Percentiles rank a stretch among this genome's conserved stretches.
Evolutionary conservation across 176 grass and related monocot genomes (phyloP).

Genomic region (Aegilops longissima): DNA sequence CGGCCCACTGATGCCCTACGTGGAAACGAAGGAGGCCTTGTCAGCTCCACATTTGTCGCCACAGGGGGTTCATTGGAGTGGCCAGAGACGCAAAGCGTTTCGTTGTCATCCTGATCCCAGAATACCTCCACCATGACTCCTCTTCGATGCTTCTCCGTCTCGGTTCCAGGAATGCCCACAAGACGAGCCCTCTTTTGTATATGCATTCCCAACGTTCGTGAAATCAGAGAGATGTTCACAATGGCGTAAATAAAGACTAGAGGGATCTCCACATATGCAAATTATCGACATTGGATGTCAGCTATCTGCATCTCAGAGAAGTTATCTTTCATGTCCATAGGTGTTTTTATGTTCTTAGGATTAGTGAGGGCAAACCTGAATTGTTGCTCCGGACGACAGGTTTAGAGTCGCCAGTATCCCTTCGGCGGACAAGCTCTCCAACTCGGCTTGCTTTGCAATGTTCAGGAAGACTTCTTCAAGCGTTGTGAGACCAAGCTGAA

Average conservation of each 20-base stretch:
- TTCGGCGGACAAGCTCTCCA: no score
- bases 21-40: conserved; percentile 34
- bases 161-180: conserved; percentile 86
- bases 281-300: not conserved
- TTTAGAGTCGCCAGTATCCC: no score
- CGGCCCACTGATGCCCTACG: conserved; percentile 41
- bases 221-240: conserved; percentile 8
- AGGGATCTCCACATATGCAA: not conserved
- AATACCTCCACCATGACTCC: conserved; percentile 91
- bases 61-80: conserved; percentile 64
- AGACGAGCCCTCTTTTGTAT: conserved; percentile 79
- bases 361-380: no score
- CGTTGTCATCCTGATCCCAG: conserved; percentile 87
- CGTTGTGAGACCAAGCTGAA: no score
- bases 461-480: no score
- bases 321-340: not conserved
- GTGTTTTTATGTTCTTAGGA: not conserved
- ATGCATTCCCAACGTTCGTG: conserved; percentile 38
- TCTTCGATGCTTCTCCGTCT: conserved; percentile 69
- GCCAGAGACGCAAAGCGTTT: conserved; percentile 76
- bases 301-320: conserved; percentile 12
- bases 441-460: no score
- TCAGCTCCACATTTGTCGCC: conserved; percentile 49
- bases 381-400: no score
- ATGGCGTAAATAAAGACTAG: not conserved